A percentile compares a stretch with the other conserved stretches of the same genome.
These are phyloP conservation scores for Trichoderma sp. DNA, from an alignment of 2,329 filamentous ascomycete species.

Conservation along the genomic window DNA sequence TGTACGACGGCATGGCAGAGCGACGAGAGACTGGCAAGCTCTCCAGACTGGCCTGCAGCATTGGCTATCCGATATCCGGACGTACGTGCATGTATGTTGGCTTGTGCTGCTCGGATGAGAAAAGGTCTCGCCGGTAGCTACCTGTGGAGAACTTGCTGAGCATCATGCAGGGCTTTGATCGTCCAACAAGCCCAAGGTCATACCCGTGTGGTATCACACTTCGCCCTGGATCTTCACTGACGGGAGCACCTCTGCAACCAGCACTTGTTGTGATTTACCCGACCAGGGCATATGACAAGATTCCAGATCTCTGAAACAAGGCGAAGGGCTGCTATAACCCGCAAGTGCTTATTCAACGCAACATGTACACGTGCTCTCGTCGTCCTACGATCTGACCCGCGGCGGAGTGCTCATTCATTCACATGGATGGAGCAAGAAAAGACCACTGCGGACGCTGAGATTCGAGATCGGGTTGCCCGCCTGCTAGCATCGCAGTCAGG, in stretches of 20 bases:
- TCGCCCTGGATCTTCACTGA: neutral
- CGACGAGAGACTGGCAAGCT: constrained; percentile 1
- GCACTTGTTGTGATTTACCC: neutral
- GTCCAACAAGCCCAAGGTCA: neutral
- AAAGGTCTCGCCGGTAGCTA: neutral
- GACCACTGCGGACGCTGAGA: neutral
- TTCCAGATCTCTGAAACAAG: constrained; percentile 7
- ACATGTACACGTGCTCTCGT: constrained; percentile 10
- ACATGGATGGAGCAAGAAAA: neutral
- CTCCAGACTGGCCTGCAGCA: neutral
- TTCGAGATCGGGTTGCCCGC: constrained; percentile 16
- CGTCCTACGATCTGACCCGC: constrained; percentile 15
- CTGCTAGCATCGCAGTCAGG: neutral
- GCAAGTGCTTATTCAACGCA: neutral
- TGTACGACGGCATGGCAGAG: neutral
- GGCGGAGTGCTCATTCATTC: neutral
- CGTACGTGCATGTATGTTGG: neutral
- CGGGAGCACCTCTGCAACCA: too few relatives aligned
- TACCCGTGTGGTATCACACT: neutral
- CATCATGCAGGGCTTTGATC: neutral
- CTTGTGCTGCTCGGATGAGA: neutral
- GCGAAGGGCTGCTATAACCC: neutral
- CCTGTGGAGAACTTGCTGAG: neutral
- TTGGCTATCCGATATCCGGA: constrained; percentile 12
- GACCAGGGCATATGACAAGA: neutral